Conservation (phyloP, 805 yeast species). For the Wickerhamomyces strasburgensis region DNA sequence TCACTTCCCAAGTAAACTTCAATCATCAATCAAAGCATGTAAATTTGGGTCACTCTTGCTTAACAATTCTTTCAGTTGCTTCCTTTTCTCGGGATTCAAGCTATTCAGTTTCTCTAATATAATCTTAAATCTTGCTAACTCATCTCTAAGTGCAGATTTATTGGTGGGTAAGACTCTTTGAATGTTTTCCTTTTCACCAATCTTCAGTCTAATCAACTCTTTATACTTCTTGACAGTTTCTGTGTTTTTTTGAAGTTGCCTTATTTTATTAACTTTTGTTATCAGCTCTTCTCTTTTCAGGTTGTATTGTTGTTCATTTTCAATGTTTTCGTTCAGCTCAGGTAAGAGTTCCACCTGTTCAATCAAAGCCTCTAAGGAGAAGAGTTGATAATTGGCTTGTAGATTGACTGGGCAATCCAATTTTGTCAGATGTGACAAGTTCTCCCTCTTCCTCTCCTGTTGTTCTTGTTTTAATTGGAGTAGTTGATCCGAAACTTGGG, state of each 20-base stretch:
- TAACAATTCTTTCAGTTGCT: slow-evolving; percentile 6
- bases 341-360: slow-evolving; percentile 18
- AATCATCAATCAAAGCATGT: too few species aligned
- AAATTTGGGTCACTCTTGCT: not conserved
- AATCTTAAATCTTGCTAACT: slow-evolving; percentile 15
- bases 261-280: slow-evolving; percentile 7
- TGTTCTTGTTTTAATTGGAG: slow-evolving; percentile 12
- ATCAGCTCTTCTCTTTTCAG: slow-evolving; percentile 5
- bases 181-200: slow-evolving; percentile 17
- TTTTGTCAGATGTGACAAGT: slow-evolving; percentile 5
- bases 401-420: slow-evolving; percentile 15
- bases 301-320: slow-evolving; percentile 10
- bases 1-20: too few species aligned
- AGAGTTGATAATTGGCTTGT: slow-evolving; percentile 14
- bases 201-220: slow-evolving; percentile 10
- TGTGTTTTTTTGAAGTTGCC: slow-evolving; percentile 6
- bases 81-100: slow-evolving; percentile 10
- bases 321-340: slow-evolving; percentile 8
- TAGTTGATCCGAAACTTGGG: slow-evolving; percentile 20
- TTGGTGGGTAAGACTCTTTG: slow-evolving; percentile 14
- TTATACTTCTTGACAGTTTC: slow-evolving; percentile 7
- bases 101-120: slow-evolving; percentile 19
- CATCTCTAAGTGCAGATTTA: slow-evolving; percentile 13
- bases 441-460: slow-evolving; percentile 2
- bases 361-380: slow-evolving; percentile 16